These are phyloP conservation scores for Zymoseptoria crescenta DNA, from an alignment of 2,329 filamentous ascomycete species.

Conservation along the genomic window DNA sequence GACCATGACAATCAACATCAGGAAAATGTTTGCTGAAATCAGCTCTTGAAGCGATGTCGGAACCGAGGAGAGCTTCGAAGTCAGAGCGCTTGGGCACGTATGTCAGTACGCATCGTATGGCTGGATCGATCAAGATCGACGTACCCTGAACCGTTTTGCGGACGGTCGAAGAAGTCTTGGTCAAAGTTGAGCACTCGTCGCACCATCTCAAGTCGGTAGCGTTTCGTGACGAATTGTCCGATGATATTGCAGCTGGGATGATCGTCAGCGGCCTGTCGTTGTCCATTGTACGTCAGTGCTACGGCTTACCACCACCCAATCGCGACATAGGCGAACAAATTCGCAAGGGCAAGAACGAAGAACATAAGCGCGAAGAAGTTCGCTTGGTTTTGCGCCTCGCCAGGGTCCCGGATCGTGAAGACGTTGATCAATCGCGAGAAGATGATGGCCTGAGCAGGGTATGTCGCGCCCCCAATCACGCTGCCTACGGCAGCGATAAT, in stretches of 20 bases:
- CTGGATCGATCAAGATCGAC: background rate
- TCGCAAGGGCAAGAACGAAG: slow-evolving; percentile 45
- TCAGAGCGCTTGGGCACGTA: slow-evolving; percentile 28
- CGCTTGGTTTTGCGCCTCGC: slow-evolving; percentile 33
- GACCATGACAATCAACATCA: slow-evolving; percentile 29
- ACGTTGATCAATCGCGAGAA: slow-evolving; percentile 44
- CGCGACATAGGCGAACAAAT: slow-evolving; percentile 38
- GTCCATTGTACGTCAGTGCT: background rate
- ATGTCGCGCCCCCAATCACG: slow-evolving; percentile 34
- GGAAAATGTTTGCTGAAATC: slow-evolving; percentile 39
- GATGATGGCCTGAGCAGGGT: slow-evolving; percentile 42
- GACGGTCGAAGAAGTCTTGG: slow-evolving; percentile 33
- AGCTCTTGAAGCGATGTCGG: slow-evolving; percentile 45
- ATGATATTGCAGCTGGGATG: slow-evolving; percentile 34
- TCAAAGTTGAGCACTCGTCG: slow-evolving; percentile 24
- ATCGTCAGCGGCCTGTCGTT: too few species aligned
- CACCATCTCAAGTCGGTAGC: slow-evolving; percentile 31
- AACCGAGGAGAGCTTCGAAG: slow-evolving; percentile 41
- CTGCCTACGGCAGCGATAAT: slow-evolving; percentile 30
- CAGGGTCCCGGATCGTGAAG: slow-evolving; percentile 35
- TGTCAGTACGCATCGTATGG: background rate
- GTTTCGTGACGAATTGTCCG: slow-evolving; percentile 35
- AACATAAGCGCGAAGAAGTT: slow-evolving; percentile 51
- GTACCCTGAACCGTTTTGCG: slow-evolving; percentile 41
- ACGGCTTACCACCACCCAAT: slow-evolving; percentile 32